Evolutionary conservation across 2,329 filamentous ascomycete species (phyloP).

Genomic region (Mycocentrospora acerina): DNA sequence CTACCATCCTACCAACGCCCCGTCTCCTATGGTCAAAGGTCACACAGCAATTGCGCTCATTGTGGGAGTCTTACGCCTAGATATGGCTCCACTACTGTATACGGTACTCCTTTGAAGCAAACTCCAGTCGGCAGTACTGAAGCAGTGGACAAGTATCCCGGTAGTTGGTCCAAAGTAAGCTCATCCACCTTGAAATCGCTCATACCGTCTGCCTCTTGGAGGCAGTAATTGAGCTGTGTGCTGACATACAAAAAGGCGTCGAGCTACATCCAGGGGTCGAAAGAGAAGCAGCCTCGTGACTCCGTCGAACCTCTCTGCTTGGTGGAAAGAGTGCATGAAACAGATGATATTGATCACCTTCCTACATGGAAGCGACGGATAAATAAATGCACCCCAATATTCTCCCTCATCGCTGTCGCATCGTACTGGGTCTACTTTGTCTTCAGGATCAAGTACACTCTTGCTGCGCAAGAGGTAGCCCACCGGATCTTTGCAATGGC

Average conservation of each 20-base stretch:
- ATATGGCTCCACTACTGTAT: conserved; percentile 7
- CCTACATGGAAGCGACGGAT: conserved; percentile 6
- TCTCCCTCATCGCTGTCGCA: conserved; percentile 5
- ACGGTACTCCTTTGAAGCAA: conserved; percentile 6
- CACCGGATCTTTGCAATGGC: conserved; percentile 5
- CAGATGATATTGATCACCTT: conserved; percentile 9
- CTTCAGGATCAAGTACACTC: conserved; percentile 8
- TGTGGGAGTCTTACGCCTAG: conserved; percentile 6
- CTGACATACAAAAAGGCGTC: background rate
- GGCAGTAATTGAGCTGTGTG: background rate
- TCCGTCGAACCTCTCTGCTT: conserved; percentile 6
- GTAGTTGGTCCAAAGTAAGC: conserved; percentile 1
- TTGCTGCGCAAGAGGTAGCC: conserved; percentile 4
- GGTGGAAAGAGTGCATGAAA: conserved; percentile 5
- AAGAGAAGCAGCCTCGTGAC: conserved; percentile 1
- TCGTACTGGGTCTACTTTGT: conserved; percentile 9
- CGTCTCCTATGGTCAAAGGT: conserved; percentile 4
- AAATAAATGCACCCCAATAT: conserved; percentile 6
- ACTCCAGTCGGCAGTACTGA: conserved; percentile 6
- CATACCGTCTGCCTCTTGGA: too few species aligned
- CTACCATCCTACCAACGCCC: conserved; percentile 6
- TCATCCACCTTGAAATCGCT: background rate
- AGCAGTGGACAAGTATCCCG: background rate
- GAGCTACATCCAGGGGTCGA: background rate
- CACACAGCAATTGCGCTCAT: conserved; percentile 3